Evolutionary conservation across 2,329 filamentous ascomycete genomes (phyloP).

Genomic region (Waltergamsia citrina): DNA sequence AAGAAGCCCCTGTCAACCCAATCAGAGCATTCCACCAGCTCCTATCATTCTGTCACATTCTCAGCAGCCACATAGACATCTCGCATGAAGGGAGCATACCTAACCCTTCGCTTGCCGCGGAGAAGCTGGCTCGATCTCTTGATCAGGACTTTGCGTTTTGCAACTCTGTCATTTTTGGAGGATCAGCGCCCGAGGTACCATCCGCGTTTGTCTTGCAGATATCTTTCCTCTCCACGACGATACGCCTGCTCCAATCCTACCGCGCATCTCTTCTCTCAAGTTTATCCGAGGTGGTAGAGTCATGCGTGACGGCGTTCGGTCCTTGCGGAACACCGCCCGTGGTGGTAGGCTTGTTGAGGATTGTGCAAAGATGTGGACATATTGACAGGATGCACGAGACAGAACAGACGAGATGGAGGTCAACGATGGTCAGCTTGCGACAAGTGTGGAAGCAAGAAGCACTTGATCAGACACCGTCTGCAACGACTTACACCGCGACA

Average conservation of each 20-base stretch:
- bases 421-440: constrained; percentile 14
- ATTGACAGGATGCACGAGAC: constrained; percentile 19
- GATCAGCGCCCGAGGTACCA: constrained; percentile 20
- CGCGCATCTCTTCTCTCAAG: constrained; percentile 24
- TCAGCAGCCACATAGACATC: constrained; percentile 15
- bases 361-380: constrained; percentile 20
- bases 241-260: constrained; percentile 19
- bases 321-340: constrained; percentile 22
- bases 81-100: constrained; percentile 2
- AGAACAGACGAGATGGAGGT: constrained; percentile 21
- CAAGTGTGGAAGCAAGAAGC: constrained; percentile 12
- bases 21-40: constrained; percentile 32
- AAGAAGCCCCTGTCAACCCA: constrained; percentile 15
- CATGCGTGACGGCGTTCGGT: constrained; percentile 21
- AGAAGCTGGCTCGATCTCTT: constrained; percentile 20
- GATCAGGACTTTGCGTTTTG: constrained; percentile 25
- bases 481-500: neutral
- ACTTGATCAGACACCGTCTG: neutral
- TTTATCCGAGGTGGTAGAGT: constrained; percentile 23
- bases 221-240: constrained; percentile 25
- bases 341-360: constrained; percentile 21
- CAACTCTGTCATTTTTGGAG: constrained; percentile 25
- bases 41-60: constrained; percentile 24
- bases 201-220: constrained; percentile 26
- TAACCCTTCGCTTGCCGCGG: constrained; percentile 8